Conservation (phyloP, 2,329 filamentous ascomycete species). For the Fusarium secorum region DNA sequence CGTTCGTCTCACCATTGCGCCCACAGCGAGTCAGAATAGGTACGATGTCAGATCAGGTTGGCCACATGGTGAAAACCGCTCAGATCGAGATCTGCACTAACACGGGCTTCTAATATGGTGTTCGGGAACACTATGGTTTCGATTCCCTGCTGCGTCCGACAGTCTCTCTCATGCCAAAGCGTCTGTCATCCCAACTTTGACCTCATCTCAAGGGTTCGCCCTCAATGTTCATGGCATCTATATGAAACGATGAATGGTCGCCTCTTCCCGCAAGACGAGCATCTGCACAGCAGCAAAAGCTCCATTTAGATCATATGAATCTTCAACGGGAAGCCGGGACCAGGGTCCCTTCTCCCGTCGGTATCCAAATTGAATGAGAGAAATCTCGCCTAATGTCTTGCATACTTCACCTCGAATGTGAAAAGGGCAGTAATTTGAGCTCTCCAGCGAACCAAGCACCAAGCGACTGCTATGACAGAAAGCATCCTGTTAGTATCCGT, state of each 20-base stretch:
- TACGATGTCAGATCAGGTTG: constrained; percentile 40
- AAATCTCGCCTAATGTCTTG: constrained; percentile 16
- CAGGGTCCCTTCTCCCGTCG: constrained; percentile 5
- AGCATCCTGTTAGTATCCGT: constrained; percentile 9
- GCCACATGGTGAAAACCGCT: constrained; percentile 31
- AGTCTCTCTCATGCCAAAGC: constrained; percentile 23
- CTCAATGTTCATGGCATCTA: constrained; percentile 12
- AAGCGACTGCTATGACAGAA: constrained; percentile 12
- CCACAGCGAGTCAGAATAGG: constrained; percentile 40
- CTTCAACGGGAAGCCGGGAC: constrained; percentile 30
- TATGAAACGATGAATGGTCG: background rate
- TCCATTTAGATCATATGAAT: constrained; percentile 21
- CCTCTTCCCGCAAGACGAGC: constrained; percentile 5
- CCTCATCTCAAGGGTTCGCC: constrained; percentile 8
- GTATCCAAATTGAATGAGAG: background rate
- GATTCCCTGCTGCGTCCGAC: constrained; percentile 24
- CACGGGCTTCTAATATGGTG: constrained; percentile 31
- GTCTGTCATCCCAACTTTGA: constrained; percentile 36
- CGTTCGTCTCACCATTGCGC: constrained; percentile 31
- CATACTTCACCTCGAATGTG: constrained; percentile 1
- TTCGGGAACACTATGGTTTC: constrained; percentile 26
- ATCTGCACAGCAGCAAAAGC: constrained; percentile 21
- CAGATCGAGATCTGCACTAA: constrained; percentile 44
- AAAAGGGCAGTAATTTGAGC: constrained; percentile 34
- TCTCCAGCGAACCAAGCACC: constrained; percentile 14